Evolutionary conservation across 2,329 filamentous ascomycete genomes (phyloP).

Genomic region (Malbranchea cinnamomea): DNA sequence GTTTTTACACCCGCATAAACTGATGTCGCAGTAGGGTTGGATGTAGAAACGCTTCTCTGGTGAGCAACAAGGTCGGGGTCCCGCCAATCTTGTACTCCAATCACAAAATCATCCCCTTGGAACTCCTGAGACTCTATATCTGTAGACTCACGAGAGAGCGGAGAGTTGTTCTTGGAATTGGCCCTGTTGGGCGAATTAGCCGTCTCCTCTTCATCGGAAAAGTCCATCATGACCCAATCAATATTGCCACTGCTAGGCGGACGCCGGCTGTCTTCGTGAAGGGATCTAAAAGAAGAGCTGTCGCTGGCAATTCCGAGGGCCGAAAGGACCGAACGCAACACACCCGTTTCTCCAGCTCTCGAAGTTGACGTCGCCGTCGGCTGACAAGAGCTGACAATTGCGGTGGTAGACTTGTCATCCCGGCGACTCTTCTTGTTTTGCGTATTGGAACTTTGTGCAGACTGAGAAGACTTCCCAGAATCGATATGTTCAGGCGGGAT

Average conservation of each 20-base stretch:
- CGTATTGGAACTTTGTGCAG: slow-evolving; percentile 34
- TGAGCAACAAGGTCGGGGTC: slow-evolving; percentile 55
- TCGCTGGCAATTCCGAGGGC: slow-evolving; percentile 27
- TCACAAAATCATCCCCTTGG: slow-evolving; percentile 48
- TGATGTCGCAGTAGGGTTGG: slow-evolving; percentile 13
- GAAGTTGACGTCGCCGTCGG: slow-evolving; percentile 18
- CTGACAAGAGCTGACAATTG: slow-evolving; percentile 14
- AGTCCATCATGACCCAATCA: slow-evolving; percentile 56
- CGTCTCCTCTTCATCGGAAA: slow-evolving; percentile 42
- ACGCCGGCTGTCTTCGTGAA: slow-evolving; percentile 40
- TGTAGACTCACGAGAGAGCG: slow-evolving; percentile 9
- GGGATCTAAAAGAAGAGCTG: slow-evolving; percentile 11
- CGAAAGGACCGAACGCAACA: slow-evolving; percentile 27
- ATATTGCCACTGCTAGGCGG: slow-evolving; percentile 59
- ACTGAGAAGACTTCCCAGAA: slow-evolving; percentile 40
- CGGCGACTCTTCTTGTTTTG: slow-evolving; percentile 13
- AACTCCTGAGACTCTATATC: slow-evolving; percentile 14
- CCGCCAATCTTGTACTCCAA: slow-evolving; percentile 77
- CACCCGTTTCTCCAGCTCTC: slow-evolving; percentile 18
- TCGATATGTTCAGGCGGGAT: slow-evolving; percentile 53
- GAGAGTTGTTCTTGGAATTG: slow-evolving; percentile 9
- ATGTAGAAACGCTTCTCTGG: slow-evolving; percentile 14
- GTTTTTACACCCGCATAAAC: neutral
- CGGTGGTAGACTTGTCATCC: slow-evolving; percentile 15
- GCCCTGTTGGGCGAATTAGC: slow-evolving; percentile 14